Base-by-base conservation (phyloP, 345 rosid genomes). In the Citrus hindsii region DNA sequence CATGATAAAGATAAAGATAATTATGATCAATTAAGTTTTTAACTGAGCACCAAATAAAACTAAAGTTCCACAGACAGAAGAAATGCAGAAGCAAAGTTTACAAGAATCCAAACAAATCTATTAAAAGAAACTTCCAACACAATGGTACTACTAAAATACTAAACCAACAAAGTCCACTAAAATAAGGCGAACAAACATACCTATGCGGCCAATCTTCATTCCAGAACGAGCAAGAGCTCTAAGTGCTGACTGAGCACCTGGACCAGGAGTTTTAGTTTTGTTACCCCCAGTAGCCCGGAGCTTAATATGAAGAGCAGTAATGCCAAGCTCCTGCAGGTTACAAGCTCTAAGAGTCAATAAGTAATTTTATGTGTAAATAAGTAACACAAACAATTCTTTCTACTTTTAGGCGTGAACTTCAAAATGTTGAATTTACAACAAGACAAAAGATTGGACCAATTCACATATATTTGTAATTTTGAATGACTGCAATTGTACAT, bases 161-260 rank as follows among this genome's bases (percentile, higher is more conserved):
- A 63, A 75, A 27, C 27, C 7, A 40, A 21, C 32, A 32, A 61
- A 6, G 5, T 4, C 3, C 10, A 42, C 33, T 24, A 1, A 58
- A 69, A 32, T 22, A 46, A 33, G 37, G 4, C 3, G 1, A 1
- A 33, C 1, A 63, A 63, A 6, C 40, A 40, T 83, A 90, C 98
- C 98, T 32, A 94, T 94, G 53, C 98, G 98, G 66, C 98, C 97
- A 62, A 94, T 94, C 79, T 86, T 92, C 97, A 92, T 92, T 83
- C 98, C 96, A 10, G 98, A 91, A 82, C 98, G 98, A 71, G 98
- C 97, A 83, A 94, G 95, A 4, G 98, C 97, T 85, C 98, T 85
- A 13, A 94, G 93, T 28, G 98, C 95, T 16, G 97, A 91, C 83
- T 93, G 97, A 4, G 97, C 97, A 86, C 95, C 97, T 5, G 97